phyloP scores from a whole-genome alignment of 257 asterid genomes.

The Leptodermis oblonga region DNA sequence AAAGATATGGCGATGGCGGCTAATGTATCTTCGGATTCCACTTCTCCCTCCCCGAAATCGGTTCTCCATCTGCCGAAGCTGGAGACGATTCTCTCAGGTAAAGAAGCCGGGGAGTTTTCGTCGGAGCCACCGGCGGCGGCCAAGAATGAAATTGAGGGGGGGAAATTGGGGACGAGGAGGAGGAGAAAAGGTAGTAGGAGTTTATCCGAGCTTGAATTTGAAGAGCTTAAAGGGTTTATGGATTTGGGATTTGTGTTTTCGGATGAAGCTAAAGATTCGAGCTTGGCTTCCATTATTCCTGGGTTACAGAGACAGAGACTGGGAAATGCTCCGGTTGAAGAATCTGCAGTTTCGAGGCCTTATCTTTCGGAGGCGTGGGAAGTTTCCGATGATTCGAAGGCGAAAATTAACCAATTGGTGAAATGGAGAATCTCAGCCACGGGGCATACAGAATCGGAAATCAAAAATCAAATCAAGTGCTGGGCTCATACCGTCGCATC shows the following conservation, averaged over 20 bases:
- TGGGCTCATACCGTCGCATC: constrained; percentile 89
- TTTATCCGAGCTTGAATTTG: constrained; percentile 59
- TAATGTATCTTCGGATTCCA: background rate
- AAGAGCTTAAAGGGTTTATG: constrained; percentile 77
- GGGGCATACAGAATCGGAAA: constrained; percentile 48
- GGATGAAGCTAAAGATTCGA: constrained; percentile 47
- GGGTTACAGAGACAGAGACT: constrained; percentile 51
- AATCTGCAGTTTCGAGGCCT: constrained; percentile 32
- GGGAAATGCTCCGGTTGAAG: constrained; percentile 25
- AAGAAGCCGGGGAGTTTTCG: constrained; percentile 32
- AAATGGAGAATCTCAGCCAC: constrained; percentile 44
- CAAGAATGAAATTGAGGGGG: too few relatives aligned
- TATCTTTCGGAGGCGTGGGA: constrained; percentile 59
- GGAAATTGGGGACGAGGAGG: too few relatives aligned
- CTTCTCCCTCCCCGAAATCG: constrained; percentile 45
- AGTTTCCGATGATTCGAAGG: constrained; percentile 21
- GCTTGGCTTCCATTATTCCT: constrained; percentile 50
- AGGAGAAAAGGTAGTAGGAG: constrained; percentile 35
- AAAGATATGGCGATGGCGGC: constrained; percentile 14
- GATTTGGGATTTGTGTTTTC: constrained; percentile 80
- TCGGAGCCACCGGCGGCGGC: background rate
- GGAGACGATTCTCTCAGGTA: constrained; percentile 61
- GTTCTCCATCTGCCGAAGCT: constrained; percentile 46
- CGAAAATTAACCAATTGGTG: constrained; percentile 18
- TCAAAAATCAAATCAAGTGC: constrained; percentile 55